phyloP scores from a whole-genome alignment of 2,329 filamentous ascomycete genomes.

The Colletotrichum limetticola region DNA sequence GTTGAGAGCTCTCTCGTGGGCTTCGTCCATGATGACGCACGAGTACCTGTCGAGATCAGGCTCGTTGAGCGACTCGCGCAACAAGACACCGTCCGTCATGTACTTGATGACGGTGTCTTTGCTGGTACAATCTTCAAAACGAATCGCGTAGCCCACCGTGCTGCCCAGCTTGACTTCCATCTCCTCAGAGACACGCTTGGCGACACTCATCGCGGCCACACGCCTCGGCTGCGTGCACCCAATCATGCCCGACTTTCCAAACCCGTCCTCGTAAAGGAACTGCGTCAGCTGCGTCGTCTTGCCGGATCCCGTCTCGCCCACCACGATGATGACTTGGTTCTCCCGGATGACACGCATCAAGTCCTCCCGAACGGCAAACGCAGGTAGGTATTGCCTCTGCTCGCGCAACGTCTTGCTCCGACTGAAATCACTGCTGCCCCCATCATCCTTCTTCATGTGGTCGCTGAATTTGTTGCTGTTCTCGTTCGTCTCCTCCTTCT shows the following conservation, averaged over 20 bases:
- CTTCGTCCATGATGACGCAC: constrained; percentile 99
- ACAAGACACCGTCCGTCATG: constrained; percentile 96
- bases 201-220: constrained; percentile 98
- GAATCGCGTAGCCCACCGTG: constrained; percentile 94
- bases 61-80: constrained; percentile 93
- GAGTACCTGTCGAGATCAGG: constrained; percentile 95
- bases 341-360: constrained; percentile 91
- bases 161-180: constrained; percentile 94
- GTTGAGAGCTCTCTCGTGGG: constrained; percentile 94
- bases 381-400: constrained; percentile 92
- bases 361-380: constrained; percentile 96
- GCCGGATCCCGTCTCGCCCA: constrained; percentile 96
- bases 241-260: constrained; percentile 87
- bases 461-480: constrained; percentile 81
- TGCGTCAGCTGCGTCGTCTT: constrained; percentile 98
- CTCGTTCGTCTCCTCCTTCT: constrained; percentile 34
- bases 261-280: constrained; percentile 95
- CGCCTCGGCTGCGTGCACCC: constrained; percentile 96
- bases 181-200: constrained; percentile 97
- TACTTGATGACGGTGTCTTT: constrained; percentile 97
- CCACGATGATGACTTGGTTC: constrained; percentile 96
- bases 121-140: constrained; percentile 98
- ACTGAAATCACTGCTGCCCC: constrained; percentile 89
- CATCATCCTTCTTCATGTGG: constrained; percentile 87
- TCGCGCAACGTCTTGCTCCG: constrained; percentile 90